Evolutionary conservation across 805 yeast genomes (phyloP).

Genomic region (Candida ovalis): DNA sequence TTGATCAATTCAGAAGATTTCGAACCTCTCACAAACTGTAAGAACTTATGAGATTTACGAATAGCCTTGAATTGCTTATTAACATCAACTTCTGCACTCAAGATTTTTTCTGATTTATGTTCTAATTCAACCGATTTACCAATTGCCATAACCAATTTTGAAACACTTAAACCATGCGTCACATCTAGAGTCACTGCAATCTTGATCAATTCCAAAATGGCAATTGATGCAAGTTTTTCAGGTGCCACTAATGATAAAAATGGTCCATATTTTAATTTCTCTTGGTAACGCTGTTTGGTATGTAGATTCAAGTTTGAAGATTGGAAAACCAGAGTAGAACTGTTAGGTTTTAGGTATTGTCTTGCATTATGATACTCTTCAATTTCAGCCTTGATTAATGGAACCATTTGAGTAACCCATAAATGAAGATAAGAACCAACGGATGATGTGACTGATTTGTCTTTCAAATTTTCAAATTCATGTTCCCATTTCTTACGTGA

Average conservation of each 20-base stretch:
- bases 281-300: conserved; percentile 17
- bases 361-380: conserved; percentile 44
- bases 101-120: conserved; percentile 64
- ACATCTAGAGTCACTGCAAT: conserved; percentile 72
- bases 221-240: conserved; percentile 76
- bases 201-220: conserved; percentile 78
- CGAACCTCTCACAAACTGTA: conserved; percentile 34
- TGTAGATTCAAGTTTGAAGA: neutral
- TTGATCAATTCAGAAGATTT: conserved; percentile 27
- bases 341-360: conserved; percentile 4
- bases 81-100: conserved; percentile 53
- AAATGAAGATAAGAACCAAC: conserved; percentile 74
- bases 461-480: conserved; percentile 53
- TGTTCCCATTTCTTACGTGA: conserved; percentile 88
- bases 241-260: conserved; percentile 69
- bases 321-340: neutral
- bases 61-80: conserved; percentile 50
- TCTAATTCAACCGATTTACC: conserved; percentile 86
- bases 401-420: conserved; percentile 77
- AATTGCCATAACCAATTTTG: conserved; percentile 74
- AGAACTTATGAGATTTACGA: conserved; percentile 42
- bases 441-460: conserved; percentile 46
- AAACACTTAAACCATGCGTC: conserved; percentile 77
- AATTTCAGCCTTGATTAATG: conserved; percentile 66
- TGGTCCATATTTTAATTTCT: conserved; percentile 67